Evolutionary conservation across 2,329 filamentous ascomycete species (phyloP), one percentile per base, ranked within the genome.

Genomic region (Aureobasidium sp.): DNA sequence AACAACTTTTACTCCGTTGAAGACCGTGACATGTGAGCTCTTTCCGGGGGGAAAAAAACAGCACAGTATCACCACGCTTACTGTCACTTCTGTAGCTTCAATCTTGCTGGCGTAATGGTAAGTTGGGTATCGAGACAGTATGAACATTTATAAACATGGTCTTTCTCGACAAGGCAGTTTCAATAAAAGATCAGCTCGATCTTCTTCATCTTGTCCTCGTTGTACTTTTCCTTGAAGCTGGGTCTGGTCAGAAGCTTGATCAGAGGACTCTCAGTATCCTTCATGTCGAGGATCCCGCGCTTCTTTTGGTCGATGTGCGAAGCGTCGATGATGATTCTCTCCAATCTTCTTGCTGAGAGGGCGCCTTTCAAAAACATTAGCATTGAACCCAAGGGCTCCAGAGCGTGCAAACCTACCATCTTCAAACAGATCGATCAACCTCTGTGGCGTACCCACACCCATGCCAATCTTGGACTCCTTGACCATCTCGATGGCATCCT

Each of bases 301-400:
- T 95, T 95, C 78, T 98, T 98, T 69, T 87, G 82, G 70, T 98
- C 91, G 59, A 96, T 87, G 65, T 95, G 85, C 6, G 90, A 95
- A 12, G 88, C 89, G 70, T 98, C 93, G 27, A 97, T 79, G 7
- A 97, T 81, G 29, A 98, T 79, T 40, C 88, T 80, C 71, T 89
- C 81, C 51, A 97, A 69, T 55, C 85, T 79, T 29, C 81, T 77
- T 27, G 87, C 69, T 22, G 83, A 86, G 39, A 97, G 71, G 2
- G 85, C 83, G 30, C 85, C 85, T 80, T 57, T 22, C n/a, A 68
- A 56, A 12, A 35, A 2, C 25, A n/a, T 52, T 16, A 52, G 38
- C 22, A n/a, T 21, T 7, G 2, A 6, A 2, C 55, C 30, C 62
- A 55, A 58, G 19, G 59, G 10, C n/a, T 10, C 14, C 24, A 22